Percentiles rank a stretch among this genome's conserved stretches.
Evolutionary conservation across 2,329 filamentous ascomycete genomes (phyloP).

Genomic region (Exophiala bonariae): DNA sequence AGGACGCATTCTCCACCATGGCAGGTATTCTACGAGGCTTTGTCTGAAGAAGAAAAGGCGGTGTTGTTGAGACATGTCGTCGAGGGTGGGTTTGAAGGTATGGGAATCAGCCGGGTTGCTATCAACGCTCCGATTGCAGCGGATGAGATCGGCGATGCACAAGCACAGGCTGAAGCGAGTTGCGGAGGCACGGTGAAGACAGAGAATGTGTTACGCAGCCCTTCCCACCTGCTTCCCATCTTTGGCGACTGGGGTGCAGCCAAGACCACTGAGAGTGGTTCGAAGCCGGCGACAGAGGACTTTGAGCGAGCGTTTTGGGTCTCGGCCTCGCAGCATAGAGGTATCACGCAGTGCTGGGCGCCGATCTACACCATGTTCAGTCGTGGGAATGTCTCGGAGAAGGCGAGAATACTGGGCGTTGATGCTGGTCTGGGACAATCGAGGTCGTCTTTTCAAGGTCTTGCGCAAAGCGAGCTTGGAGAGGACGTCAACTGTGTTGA

Average conservation of each 20-base stretch:
- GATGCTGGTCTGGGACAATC: neutral
- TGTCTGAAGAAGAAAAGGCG: conserved; percentile 33
- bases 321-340: conserved; percentile 70
- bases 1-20: conserved; percentile 37
- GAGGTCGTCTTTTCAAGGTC: conserved; percentile 15
- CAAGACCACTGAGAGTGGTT: conserved; percentile 2
- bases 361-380: conserved; percentile 94
- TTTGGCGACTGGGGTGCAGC: conserved; percentile 69
- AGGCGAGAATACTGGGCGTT: conserved; percentile 67
- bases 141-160: neutral
- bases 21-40: conserved; percentile 30
- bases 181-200: conserved; percentile 13
- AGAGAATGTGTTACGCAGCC: conserved; percentile 73
- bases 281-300: conserved; percentile 48
- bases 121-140: conserved; percentile 57
- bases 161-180: neutral
- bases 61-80: conserved; percentile 45
- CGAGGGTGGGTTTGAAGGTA: conserved; percentile 34
- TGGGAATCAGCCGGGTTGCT: conserved; percentile 56
- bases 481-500: conserved; percentile 33
- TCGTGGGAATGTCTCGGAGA: conserved; percentile 86
- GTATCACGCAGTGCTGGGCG: conserved; percentile 81
- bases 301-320: conserved; percentile 76
- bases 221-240: conserved; percentile 67
- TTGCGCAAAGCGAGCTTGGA: conserved; percentile 26